Conservation (phyloP, 2,329 filamentous ascomycete species). For the Scortechinia acanthostroma region DNA sequence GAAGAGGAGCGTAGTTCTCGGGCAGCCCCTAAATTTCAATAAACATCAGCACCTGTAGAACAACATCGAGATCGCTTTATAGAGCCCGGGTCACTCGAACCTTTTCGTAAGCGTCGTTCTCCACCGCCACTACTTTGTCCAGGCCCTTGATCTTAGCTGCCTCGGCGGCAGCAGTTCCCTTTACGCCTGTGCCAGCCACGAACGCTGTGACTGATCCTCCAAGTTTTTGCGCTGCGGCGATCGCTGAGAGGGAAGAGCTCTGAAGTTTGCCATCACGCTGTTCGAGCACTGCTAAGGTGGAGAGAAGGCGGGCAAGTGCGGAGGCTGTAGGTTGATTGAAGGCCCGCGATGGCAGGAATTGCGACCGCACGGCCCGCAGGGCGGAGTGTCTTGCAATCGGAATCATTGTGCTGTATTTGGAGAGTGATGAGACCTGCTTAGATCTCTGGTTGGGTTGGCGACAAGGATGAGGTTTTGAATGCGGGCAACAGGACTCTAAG, state of each 20-base stretch:
- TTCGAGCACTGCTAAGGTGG: conserved; percentile 8
- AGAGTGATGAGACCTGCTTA: no score
- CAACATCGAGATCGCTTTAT: no score
- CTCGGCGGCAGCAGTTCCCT: background rate
- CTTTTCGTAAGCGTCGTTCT: conserved; percentile 1
- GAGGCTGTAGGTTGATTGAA: conserved; percentile 6
- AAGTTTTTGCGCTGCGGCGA: background rate
- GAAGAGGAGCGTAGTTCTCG: conserved; percentile 83
- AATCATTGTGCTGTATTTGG: conserved; percentile 11
- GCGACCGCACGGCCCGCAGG: conserved; percentile 4
- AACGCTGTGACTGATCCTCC: background rate
- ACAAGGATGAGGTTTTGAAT: no score
- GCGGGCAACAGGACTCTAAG: no score
- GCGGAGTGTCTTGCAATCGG: conserved; percentile 6
- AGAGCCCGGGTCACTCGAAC: no score
- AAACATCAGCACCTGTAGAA: no score
- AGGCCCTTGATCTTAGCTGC: conserved; percentile 1
- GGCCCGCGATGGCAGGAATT: conserved; percentile 8
- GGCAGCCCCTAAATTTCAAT: conserved; percentile 79
- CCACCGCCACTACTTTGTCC: background rate
- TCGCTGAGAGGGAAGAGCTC: background rate
- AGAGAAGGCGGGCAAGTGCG: conserved; percentile 9
- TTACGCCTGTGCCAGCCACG: background rate
- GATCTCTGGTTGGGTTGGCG: no score
- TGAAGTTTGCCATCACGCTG: conserved; percentile 2